phyloP scores from a whole-genome alignment of 352 stramenopile genomes.

The Globisporangium alternatum region DNA sequence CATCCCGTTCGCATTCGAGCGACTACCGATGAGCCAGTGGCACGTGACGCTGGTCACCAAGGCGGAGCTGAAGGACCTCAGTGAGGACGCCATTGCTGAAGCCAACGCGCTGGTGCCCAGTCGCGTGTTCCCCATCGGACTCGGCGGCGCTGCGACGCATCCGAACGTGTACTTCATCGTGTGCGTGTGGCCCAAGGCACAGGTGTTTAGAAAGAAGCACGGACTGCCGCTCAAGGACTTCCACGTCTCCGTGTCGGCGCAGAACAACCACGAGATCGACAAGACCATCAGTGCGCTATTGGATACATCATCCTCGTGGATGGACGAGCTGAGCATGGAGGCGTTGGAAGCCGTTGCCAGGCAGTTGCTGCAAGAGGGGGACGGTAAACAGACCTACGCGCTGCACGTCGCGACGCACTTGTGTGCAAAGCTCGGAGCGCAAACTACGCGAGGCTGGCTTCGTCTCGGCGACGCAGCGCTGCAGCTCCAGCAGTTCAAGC shows the following conservation, averaged over 20 bases:
- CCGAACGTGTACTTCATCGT: slow-evolving; percentile 47
- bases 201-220: slow-evolving; percentile 39
- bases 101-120: slow-evolving; percentile 23
- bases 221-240: slow-evolving; percentile 46
- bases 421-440: slow-evolving; percentile 13
- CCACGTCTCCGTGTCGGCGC: slow-evolving; percentile 44
- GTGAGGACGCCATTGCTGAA: slow-evolving; percentile 24
- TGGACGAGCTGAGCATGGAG: slow-evolving; percentile 22
- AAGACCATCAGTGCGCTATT: slow-evolving; percentile 40
- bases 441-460: slow-evolving; percentile 30
- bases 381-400: slow-evolving; percentile 17
- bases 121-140: slow-evolving; percentile 39
- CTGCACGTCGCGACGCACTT: slow-evolving; percentile 28
- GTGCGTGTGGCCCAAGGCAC: slow-evolving; percentile 55
- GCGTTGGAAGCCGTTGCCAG: slow-evolving; percentile 29
- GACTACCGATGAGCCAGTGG: slow-evolving; percentile 32
- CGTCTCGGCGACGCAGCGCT: slow-evolving; percentile 32
- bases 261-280: slow-evolving; percentile 46
- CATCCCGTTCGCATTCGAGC: slow-evolving; percentile 9
- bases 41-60: slow-evolving; percentile 66
- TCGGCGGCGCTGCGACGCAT: slow-evolving; percentile 23
- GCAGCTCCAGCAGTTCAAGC: slow-evolving; percentile 21
- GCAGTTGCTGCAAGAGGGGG: slow-evolving; percentile 28
- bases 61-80: slow-evolving; percentile 33
- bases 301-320: slow-evolving; percentile 7